A percentile compares a stretch with the other conserved stretches of the same genome.
phyloP scores from a whole-genome alignment of 257 asterid species.

The Echium plantagineum region DNA sequence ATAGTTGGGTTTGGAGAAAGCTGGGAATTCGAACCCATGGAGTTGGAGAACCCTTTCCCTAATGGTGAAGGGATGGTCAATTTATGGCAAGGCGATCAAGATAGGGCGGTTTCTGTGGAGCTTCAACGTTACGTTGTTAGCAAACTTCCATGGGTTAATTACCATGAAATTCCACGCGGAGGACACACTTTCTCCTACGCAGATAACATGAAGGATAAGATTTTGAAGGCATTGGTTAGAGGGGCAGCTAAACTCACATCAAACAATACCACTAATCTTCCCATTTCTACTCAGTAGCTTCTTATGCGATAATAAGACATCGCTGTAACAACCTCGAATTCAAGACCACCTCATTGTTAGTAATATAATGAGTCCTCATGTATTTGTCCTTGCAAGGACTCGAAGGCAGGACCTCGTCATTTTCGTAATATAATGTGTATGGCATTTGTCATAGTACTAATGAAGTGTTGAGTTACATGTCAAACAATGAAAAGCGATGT shows the following conservation, averaged over 20 bases:
- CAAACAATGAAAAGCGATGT: too few relatives aligned
- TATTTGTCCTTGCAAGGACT: too few relatives aligned
- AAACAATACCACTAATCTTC: not conserved
- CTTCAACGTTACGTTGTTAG: slow-evolving; percentile 48
- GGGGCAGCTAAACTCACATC: slow-evolving; percentile 1
- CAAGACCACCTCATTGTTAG: too few relatives aligned
- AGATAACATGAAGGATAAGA: slow-evolving; percentile 22
- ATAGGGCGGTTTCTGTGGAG: slow-evolving; percentile 45
- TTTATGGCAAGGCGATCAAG: slow-evolving; percentile 67
- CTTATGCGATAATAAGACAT: too few relatives aligned
- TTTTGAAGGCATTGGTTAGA: slow-evolving; percentile 26
- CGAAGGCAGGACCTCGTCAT: too few relatives aligned
- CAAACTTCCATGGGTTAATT: slow-evolving; percentile 55
- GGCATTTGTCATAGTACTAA: too few relatives aligned
- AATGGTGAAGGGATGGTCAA: slow-evolving; percentile 43
- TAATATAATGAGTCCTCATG: too few relatives aligned
- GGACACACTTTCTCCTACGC: slow-evolving; percentile 24
- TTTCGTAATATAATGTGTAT: too few relatives aligned
- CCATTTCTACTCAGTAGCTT: not conserved
- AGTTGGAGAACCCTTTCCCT: slow-evolving; percentile 37
- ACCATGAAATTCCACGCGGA: slow-evolving; percentile 22
- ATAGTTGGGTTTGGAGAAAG: slow-evolving; percentile 46
- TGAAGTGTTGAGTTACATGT: too few relatives aligned
- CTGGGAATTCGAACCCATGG: slow-evolving; percentile 60
- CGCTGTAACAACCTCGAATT: too few relatives aligned